Conservation (phyloP, 2,329 filamentous ascomycete genomes). For the Fonsecaea pedrosoi region DNA sequence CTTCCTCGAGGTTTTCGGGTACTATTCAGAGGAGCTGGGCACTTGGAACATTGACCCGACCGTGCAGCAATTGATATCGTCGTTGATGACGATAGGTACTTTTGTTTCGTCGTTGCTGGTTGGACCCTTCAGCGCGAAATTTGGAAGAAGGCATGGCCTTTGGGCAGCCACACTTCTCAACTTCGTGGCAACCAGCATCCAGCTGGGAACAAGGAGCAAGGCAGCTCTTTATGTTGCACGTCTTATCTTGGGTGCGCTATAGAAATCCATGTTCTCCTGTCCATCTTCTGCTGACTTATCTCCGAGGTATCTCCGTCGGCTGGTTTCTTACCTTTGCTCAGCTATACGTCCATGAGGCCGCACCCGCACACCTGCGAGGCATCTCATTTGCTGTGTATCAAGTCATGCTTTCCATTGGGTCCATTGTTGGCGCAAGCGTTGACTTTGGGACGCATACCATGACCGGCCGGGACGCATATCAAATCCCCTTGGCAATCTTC, state of each 20-base stretch:
- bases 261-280: not conserved
- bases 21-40: constrained; percentile 48
- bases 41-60: constrained; percentile 42
- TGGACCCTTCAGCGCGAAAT: constrained; percentile 56
- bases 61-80: constrained; percentile 62
- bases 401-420: constrained; percentile 31
- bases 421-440: constrained; percentile 32
- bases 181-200: constrained; percentile 52
- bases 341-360: constrained; percentile 58
- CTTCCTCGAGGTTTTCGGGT: constrained; percentile 59
- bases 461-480: constrained; percentile 28
- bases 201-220: constrained; percentile 52
- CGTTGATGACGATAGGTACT: constrained; percentile 58
- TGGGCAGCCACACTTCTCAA: constrained; percentile 58
- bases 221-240: constrained; percentile 56
- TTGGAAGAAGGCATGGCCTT: constrained; percentile 55
- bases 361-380: constrained; percentile 57
- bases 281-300: constrained; percentile 8
- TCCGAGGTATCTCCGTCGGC: constrained; percentile 48
- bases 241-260: constrained; percentile 48
- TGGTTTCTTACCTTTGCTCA: constrained; percentile 56
- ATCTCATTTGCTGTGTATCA: constrained; percentile 55
- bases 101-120: constrained; percentile 59
- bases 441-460: constrained; percentile 35
- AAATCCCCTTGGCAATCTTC: constrained; percentile 37